These are phyloP conservation scores for Xylaria venustula DNA, from an alignment of 495 filamentous ascomycete species.

Conservation along the genomic window DNA sequence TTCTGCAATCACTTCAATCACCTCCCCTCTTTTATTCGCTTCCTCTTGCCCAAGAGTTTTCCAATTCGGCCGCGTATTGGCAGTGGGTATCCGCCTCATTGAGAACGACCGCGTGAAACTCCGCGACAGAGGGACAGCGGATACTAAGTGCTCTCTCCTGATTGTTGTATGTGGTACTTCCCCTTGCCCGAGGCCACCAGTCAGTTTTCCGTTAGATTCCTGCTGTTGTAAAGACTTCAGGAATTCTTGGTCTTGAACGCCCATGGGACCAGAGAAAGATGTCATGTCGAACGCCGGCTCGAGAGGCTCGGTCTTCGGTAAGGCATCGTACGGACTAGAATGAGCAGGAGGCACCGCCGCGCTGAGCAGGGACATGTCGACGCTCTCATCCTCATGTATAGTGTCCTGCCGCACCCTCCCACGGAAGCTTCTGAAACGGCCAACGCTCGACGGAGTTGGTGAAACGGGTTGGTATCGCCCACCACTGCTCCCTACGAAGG, in stretches of 20 bases:
- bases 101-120: slow-evolving; percentile 39
- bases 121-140: slow-evolving; percentile 29
- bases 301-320: slow-evolving; percentile 15
- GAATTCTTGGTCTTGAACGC: slow-evolving; percentile 37
- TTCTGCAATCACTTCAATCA: slow-evolving; percentile 52
- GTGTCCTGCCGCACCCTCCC: slow-evolving; percentile 35
- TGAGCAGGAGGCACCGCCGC: slow-evolving; percentile 33
- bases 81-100: slow-evolving; percentile 17
- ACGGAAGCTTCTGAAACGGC: slow-evolving; percentile 26
- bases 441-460: slow-evolving; percentile 15
- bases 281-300: slow-evolving; percentile 37
- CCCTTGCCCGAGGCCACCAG: slow-evolving; percentile 49
- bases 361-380: slow-evolving; percentile 39
- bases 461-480: slow-evolving; percentile 38
- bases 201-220: slow-evolving; percentile 46
- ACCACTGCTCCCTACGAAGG: slow-evolving; percentile 20
- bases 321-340: slow-evolving; percentile 16
- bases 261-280: slow-evolving; percentile 36
- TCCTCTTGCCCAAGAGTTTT: slow-evolving; percentile 47
- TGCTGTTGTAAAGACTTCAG: slow-evolving; percentile 38
- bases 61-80: slow-evolving; percentile 30
- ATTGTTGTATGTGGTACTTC: slow-evolving; percentile 38
- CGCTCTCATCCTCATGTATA: slow-evolving; percentile 46
- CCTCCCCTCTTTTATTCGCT: slow-evolving; percentile 50
- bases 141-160: slow-evolving; percentile 40